phyloP scores from a whole-genome alignment of 345 rosid genomes.

The Cardamine chenopodiifolia region DNA sequence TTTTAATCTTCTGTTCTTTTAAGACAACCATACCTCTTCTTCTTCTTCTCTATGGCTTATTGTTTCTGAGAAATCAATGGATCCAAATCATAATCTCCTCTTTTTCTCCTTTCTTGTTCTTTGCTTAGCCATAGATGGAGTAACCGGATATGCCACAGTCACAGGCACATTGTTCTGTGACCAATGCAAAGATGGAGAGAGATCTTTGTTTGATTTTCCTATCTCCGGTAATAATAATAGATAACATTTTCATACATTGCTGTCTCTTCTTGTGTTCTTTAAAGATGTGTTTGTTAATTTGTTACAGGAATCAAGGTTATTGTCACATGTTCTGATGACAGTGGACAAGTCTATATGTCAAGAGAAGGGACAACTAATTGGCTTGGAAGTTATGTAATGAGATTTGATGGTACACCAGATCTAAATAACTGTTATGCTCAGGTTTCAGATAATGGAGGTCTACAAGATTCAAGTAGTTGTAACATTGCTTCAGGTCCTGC shows the following conservation, averaged over 20 bases:
- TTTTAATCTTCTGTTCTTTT: slow-evolving; percentile 16
- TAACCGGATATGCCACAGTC: slow-evolving; percentile 61
- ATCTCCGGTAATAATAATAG: slow-evolving; percentile 50
- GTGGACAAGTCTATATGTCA: slow-evolving; percentile 63
- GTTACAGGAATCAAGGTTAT: slow-evolving; percentile 64
- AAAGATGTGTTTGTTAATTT: slow-evolving; percentile 18
- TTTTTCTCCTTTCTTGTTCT: slow-evolving; percentile 52
- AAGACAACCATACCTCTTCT: slow-evolving; percentile 27
- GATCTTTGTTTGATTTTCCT: slow-evolving; percentile 78
- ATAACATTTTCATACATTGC: neutral
- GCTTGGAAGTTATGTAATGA: slow-evolving; percentile 73
- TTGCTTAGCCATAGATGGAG: slow-evolving; percentile 52
- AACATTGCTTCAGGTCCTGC: slow-evolving; percentile 64
- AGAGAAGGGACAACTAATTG: slow-evolving; percentile 73
- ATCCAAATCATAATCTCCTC: slow-evolving; percentile 42
- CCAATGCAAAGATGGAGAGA: slow-evolving; percentile 87
- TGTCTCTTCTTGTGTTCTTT: neutral
- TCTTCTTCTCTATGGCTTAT: slow-evolving; percentile 39
- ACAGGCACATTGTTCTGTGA: slow-evolving; percentile 82
- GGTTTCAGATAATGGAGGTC: slow-evolving; percentile 51
- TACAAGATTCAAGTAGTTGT: slow-evolving; percentile 51
- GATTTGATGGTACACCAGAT: slow-evolving; percentile 76
- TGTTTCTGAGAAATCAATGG: slow-evolving; percentile 46
- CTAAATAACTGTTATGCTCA: slow-evolving; percentile 71
- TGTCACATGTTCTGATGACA: slow-evolving; percentile 57